Base-by-base conservation (phyloP, 2,329 filamentous ascomycete genomes). In the Thielaviopsis ethacetica region DNA sequence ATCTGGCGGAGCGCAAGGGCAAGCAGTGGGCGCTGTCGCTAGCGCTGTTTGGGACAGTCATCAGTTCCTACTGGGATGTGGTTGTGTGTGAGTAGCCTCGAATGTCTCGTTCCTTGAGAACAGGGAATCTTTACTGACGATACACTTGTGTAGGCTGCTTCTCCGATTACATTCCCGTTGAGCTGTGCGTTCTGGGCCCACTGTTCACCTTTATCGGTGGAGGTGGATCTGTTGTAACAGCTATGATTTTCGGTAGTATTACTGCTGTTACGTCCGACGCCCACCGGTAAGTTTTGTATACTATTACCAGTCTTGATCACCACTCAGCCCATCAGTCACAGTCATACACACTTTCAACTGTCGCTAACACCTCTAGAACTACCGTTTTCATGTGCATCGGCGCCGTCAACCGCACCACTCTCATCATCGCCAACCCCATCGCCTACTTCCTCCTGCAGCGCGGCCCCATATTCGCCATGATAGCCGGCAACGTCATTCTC, bases 391-490 rank as follows among this genome's bases (percentile, higher is more conserved):
- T 62, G 41, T 26, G 63, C 5, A 38, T 34, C 2, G 59, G 62
- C 17, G 51, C 54, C 10, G 21, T 58, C 7, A 57, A 60, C 19
- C 57, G 53, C 21, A 19, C 26, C 17, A 53, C 57, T 22, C 26
- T 57, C 19, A 53, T 64, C 7, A 30, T 62, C 19, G 60, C 63
- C 13, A 62, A 63, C 53, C 62, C 61, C 13, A 50, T 64, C 26
- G 56, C 56, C 12, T 62, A 62, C 49, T 15, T 61, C 13, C 55
- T 62, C 41, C 61, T 64, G 30, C 13, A 49, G n/a, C 26, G 21
- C 19, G 58, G 59, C 30, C 19, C 50, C 10, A 58, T 55, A 57
- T 27, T 26, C 22, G 50, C 56, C 15, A 54, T 63, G 12, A 30
- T 53, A 12, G 30, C 61, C 2, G 60, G 56, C 17, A 26, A 53